These are phyloP conservation scores for Cyberlindnera mrakii DNA, from an alignment of 805 yeast species.

Conservation along the genomic window DNA sequence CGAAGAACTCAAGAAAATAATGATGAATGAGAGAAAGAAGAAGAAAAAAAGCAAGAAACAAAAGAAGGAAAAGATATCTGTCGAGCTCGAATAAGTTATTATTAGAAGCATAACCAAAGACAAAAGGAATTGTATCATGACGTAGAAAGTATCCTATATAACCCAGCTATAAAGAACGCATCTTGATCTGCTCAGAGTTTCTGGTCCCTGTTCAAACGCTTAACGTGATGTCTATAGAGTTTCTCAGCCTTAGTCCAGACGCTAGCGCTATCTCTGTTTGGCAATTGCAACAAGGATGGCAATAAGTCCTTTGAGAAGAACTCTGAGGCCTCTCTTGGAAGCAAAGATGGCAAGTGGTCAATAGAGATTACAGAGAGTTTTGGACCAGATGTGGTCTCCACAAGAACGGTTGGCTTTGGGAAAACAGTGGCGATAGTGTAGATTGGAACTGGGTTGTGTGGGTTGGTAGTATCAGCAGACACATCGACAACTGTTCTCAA, in stretches of 20 bases:
- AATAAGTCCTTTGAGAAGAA: conserved; percentile 79
- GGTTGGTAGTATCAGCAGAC: conserved; percentile 97
- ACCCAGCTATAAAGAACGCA: not conserved
- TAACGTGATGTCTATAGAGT: conserved; percentile 78
- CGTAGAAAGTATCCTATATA: not conserved
- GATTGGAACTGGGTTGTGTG: conserved; percentile 96
- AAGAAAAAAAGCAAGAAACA: conserved; percentile 36
- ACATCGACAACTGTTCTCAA: conserved; percentile 94
- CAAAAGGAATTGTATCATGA: not conserved
- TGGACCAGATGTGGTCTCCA: conserved; percentile 74
- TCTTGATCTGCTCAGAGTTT: conserved; percentile 27
- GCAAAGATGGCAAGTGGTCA: conserved; percentile 91
- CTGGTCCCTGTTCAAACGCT: conserved; percentile 51
- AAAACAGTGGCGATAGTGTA: conserved; percentile 87
- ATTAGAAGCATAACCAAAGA: not conserved
- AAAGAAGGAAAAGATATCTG: conserved; percentile 42
- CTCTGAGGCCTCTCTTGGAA: conserved; percentile 97
- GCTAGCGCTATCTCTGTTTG: conserved; percentile 73
- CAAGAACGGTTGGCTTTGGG: conserved; percentile 83
- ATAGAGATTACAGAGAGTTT: conserved; percentile 87
- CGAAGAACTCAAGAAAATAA: conserved; percentile 52
- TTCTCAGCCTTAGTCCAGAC: conserved; percentile 90
- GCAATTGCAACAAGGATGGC: conserved; percentile 83
- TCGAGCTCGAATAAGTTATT: conserved; percentile 44
- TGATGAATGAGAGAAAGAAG: conserved; percentile 34